These are phyloP conservation scores for Adansonia gregorii DNA, from an alignment of 441 rosid genomes.

Conservation along the genomic window DNA sequence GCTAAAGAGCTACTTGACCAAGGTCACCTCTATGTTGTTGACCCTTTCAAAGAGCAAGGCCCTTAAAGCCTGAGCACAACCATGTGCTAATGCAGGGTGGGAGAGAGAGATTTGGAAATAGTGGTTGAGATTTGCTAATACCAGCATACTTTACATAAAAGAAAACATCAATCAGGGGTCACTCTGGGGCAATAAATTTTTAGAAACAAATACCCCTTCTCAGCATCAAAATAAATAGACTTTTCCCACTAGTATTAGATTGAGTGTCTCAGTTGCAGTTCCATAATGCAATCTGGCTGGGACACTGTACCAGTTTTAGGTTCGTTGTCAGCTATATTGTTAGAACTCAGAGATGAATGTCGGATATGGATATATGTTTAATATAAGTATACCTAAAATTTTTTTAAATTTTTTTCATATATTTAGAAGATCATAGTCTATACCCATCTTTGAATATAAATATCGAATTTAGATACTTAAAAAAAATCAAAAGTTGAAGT, in stretches of 20 bases:
- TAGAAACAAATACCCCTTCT: neutral
- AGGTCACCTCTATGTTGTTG: slow-evolving; percentile 3
- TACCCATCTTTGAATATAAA: too few species aligned
- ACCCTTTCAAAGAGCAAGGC: slow-evolving; percentile 13
- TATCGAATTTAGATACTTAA: too few species aligned
- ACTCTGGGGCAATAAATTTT: neutral
- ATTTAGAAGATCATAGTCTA: too few species aligned
- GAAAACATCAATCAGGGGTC: neutral
- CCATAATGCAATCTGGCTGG: slow-evolving; percentile 10
- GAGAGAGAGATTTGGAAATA: neutral
- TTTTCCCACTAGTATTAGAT: neutral
- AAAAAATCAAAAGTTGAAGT: too few species aligned
- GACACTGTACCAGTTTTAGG: neutral
- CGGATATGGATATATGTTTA: too few species aligned
- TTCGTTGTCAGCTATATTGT: neutral
- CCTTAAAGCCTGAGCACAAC: slow-evolving; percentile 28
- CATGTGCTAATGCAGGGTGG: slow-evolving; percentile 6
- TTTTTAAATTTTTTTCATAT: too few species aligned
- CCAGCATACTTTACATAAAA: neutral
- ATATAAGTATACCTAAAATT: too few species aligned
- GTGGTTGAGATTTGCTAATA: neutral
- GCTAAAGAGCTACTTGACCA: neutral
- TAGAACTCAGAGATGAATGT: too few species aligned
- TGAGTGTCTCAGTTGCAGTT: slow-evolving; percentile 2
- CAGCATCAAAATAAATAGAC: neutral